A percentile compares a stretch with the other conserved stretches of the same genome.
Evolutionary conservation across 2,329 filamentous ascomycete genomes (phyloP).

Genomic region (Aureobasidium lini): DNA sequence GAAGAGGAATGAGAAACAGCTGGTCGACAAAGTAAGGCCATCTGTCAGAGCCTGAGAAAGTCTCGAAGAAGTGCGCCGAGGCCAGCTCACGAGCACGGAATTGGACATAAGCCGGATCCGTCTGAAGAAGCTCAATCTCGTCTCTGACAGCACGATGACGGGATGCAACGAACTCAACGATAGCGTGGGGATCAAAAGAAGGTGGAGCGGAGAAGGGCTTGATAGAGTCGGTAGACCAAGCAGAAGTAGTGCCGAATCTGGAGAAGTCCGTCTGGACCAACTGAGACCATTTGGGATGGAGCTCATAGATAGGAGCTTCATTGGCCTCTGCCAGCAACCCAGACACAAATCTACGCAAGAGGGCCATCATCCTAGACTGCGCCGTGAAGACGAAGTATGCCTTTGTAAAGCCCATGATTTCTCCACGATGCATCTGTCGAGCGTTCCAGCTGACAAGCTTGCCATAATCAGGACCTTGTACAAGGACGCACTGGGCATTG

Average conservation of each 20-base stretch:
- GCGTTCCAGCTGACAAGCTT: constrained; percentile 13
- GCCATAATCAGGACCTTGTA: constrained; percentile 13
- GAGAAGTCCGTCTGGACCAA: neutral
- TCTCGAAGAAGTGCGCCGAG: neutral
- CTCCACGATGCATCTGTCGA: constrained; percentile 10
- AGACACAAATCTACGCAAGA: neutral
- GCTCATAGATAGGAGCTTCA: neutral
- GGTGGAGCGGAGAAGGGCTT: neutral
- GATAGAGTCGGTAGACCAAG: neutral
- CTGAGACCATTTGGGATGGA: neutral
- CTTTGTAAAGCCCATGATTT: constrained; percentile 15
- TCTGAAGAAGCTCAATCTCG: neutral
- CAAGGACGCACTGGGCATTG: constrained; percentile 15
- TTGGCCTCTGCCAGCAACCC: neutral
- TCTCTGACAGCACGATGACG: neutral
- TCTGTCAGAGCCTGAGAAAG: neutral
- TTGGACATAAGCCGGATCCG: neutral
- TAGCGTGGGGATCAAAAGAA: neutral
- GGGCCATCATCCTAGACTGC: neutral
- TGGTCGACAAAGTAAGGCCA: neutral
- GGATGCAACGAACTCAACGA: neutral
- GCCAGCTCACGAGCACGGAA: neutral
- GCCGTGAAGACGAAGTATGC: constrained; percentile 4
- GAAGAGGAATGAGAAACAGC: neutral
- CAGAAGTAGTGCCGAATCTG: neutral